A percentile compares a stretch with the other conserved stretches of the same genome.
These are phyloP conservation scores for Metschnikowia dekortorum DNA, from an alignment of 805 yeast genomes.

Conservation along the genomic window DNA sequence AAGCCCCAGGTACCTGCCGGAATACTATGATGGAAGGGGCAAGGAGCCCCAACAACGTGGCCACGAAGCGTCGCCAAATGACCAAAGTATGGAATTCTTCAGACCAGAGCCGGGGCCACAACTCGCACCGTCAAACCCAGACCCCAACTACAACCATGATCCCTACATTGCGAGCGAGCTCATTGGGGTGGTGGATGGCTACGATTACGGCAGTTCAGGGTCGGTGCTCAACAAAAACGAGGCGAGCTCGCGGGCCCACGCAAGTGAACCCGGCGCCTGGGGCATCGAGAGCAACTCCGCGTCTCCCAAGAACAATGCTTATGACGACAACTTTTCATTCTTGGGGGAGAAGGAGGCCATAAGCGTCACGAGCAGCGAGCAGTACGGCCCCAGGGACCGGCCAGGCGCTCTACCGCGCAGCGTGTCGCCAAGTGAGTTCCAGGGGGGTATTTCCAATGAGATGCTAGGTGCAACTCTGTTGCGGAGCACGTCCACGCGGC, in stretches of 20 bases:
- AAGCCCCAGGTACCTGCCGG: neutral
- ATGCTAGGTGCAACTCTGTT: neutral
- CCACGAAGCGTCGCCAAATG: neutral
- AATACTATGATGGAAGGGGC: neutral
- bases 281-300: neutral
- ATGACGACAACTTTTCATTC: neutral
- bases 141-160: neutral
- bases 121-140: neutral
- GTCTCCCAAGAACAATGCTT: neutral
- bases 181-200: neutral
- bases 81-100: neutral
- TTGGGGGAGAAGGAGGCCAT: neutral
- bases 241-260: neutral
- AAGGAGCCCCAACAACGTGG: neutral
- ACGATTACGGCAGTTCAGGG: constrained; percentile 1
- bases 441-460: neutral
- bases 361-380: neutral
- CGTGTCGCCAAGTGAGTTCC: neutral
- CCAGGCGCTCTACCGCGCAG: neutral
- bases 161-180: neutral
- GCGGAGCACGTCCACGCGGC: neutral
- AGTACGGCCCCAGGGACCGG: neutral
- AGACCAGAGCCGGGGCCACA: neutral
- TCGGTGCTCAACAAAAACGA: constrained; percentile 1
- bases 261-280: neutral